A percentile compares a stretch with the other conserved stretches of the same genome.
Evolutionary conservation across 768 basidiomycete species (phyloP).

Genomic region (Mycena venus): DNA sequence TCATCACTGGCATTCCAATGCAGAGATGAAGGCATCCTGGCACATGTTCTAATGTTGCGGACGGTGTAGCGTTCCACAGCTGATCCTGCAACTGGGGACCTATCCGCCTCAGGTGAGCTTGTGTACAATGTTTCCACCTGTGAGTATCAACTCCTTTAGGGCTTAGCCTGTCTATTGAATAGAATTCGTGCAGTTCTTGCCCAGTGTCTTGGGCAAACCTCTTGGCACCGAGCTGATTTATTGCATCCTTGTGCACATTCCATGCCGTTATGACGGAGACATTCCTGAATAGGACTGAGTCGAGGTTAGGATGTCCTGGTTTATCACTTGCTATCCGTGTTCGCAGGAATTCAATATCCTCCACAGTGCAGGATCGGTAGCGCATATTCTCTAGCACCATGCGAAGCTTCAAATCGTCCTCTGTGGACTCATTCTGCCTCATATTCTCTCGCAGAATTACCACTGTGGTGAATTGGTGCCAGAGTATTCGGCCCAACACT

Average conservation of each 20-base stretch:
- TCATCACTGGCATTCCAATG: background rate
- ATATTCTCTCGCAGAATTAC: constrained; percentile 53
- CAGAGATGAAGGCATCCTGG: background rate
- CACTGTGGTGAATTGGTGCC: constrained; percentile 50
- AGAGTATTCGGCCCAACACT: constrained; percentile 6
- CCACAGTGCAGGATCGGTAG: constrained; percentile 52
- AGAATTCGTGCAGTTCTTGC: constrained; percentile 40
- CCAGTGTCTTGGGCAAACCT: constrained; percentile 50
- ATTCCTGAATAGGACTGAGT: constrained; percentile 40
- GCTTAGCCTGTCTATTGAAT: constrained; percentile 23
- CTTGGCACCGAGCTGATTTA: constrained; percentile 46
- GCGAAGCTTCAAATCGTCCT: constrained; percentile 42
- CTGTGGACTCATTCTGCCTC: constrained; percentile 30
- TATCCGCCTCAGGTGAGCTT: background rate
- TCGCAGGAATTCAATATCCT: constrained; percentile 52
- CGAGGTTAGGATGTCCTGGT: constrained; percentile 23
- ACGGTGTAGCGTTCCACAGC: background rate
- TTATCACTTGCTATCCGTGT: constrained; percentile 35
- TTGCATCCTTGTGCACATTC: constrained; percentile 51
- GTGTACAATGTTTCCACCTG: background rate
- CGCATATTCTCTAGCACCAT: constrained; percentile 52
- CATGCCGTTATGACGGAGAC: constrained; percentile 53
- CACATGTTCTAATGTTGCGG: background rate
- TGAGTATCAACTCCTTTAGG: background rate
- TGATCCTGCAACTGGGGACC: background rate